Evolutionary conservation across 2,329 filamentous ascomycete species (phyloP), one percentile per base, ranked within the genome.

Genomic region (Fusarium xyrophilum): DNA sequence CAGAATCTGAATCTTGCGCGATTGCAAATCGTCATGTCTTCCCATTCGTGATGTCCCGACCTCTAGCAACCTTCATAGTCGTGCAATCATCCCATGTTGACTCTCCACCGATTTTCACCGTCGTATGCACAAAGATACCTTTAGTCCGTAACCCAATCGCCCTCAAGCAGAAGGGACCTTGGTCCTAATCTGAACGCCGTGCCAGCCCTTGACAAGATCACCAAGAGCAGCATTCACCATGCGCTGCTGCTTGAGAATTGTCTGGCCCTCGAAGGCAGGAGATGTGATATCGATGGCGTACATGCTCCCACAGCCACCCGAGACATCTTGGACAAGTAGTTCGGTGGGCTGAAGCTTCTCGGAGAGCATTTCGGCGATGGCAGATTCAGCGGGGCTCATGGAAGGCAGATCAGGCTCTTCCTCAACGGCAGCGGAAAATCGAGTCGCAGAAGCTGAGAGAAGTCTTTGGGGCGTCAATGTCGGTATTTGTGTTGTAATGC

Each of bases 271-370:
- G 79, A 96, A 96, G 73, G 83, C 85, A 47, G 88, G 84, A 11
- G 90, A 92, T 48, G 88, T 85, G 68, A 96, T 89, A 73, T 94
- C 90, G 70, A 96, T 90, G 58, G 89, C 90, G 80, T 96, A 96
- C 93, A 96, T 96, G 75, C 89, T 92, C 13, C 92, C 92, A 80
- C 92, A 96, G 32, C 92, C 92, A 61, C 93, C 92, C 27, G 90
- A 93, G 53, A 96, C 88, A 79, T 96, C 92, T 77, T 91, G 89
- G 13, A 96, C 91, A 78, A 88, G 78, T 28, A 89, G 78, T 61
- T 84, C 78, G 0, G 82, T 82, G 1, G 86, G 85, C 3, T 76
- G 67, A 57, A 88, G 85, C 73, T 84, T 84, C 10, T 79, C 78
- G 21, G 77, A 68, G 54, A 88, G 79, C 51, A 82, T 79, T 60